Evolutionary conservation across 2,329 filamentous ascomycete species (phyloP).

Genomic region (Celoporthe dispersa): DNA sequence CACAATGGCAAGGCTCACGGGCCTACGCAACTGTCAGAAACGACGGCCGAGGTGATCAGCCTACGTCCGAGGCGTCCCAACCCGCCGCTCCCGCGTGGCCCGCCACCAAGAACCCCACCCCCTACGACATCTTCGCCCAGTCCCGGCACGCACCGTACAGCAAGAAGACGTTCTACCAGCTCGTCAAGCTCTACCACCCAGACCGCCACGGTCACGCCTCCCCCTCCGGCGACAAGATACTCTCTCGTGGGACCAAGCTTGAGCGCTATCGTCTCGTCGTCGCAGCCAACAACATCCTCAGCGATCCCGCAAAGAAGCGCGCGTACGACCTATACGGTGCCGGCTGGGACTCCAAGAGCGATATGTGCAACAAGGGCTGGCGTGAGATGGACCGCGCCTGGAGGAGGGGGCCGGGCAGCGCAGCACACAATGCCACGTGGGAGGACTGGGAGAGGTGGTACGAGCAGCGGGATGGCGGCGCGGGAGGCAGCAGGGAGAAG

Average conservation of each 20-base stretch:
- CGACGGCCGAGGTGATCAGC: slow-evolving; percentile 1
- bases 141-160: slow-evolving; percentile 68
- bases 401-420: slow-evolving; percentile 52
- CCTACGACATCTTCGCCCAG: slow-evolving; percentile 83
- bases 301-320: slow-evolving; percentile 74
- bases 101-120: slow-evolving; percentile 63
- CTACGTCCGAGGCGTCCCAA: not conserved
- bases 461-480: slow-evolving; percentile 52
- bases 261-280: slow-evolving; percentile 91
- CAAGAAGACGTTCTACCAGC: slow-evolving; percentile 83
- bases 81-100: slow-evolving; percentile 48
- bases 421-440: slow-evolving; percentile 85
- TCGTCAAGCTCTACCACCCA: slow-evolving; percentile 96
- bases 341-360: slow-evolving; percentile 69
- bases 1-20: slow-evolving; percentile 23
- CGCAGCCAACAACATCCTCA: slow-evolving; percentile 85
- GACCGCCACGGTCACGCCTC: slow-evolving; percentile 61
- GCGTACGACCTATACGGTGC: slow-evolving; percentile 82
- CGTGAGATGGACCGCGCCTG: slow-evolving; percentile 52
- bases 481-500: slow-evolving; percentile 38
- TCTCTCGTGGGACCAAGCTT: slow-evolving; percentile 68
- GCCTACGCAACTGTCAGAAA: slow-evolving; percentile 33
- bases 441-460: slow-evolving; percentile 94
- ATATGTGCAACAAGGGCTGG: slow-evolving; percentile 29
- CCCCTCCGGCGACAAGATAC: slow-evolving; percentile 44